These are phyloP conservation scores for Ensete ventricosum DNA, from an alignment of 176 grass and related monocot species.

Conservation along the genomic window DNA sequence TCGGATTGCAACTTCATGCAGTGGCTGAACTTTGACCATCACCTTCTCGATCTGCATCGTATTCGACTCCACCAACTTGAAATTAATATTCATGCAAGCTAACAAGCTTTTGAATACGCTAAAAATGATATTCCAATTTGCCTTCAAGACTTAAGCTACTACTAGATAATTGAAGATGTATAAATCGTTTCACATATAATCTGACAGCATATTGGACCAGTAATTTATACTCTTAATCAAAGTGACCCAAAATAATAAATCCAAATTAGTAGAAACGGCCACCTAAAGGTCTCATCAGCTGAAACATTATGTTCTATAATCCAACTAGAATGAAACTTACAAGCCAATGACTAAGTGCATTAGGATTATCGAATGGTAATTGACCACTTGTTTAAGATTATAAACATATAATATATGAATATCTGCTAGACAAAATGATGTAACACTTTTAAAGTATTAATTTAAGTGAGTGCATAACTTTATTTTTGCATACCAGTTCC, in stretches of 20 bases:
- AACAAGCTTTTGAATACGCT: background rate
- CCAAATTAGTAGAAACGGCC: too few species aligned
- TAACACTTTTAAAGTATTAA: too few species aligned
- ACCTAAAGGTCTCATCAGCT: too few species aligned
- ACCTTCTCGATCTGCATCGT: slow-evolving; percentile 50
- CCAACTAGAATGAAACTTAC: too few species aligned
- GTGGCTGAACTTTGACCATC: slow-evolving; percentile 39
- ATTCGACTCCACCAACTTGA: background rate
- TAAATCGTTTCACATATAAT: background rate
- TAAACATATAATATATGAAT: too few species aligned
- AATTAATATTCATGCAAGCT: background rate
- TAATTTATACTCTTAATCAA: too few species aligned
- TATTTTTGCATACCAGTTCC: slow-evolving; percentile 53
- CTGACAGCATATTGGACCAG: background rate
- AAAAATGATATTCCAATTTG: background rate
- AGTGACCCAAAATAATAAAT: too few species aligned
- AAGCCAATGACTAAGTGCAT: too few species aligned
- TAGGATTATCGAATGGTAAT: too few species aligned
- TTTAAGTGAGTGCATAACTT: background rate
- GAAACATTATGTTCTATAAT: too few species aligned
- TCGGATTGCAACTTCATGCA: slow-evolving; percentile 34
- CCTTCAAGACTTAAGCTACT: background rate
- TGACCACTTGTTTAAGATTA: too few species aligned
- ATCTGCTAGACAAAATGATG: too few species aligned
- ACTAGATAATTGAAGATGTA: background rate